Evolutionary conservation across 2,329 filamentous ascomycete genomes (phyloP).

Genomic region (Xylariaceae sp.): DNA sequence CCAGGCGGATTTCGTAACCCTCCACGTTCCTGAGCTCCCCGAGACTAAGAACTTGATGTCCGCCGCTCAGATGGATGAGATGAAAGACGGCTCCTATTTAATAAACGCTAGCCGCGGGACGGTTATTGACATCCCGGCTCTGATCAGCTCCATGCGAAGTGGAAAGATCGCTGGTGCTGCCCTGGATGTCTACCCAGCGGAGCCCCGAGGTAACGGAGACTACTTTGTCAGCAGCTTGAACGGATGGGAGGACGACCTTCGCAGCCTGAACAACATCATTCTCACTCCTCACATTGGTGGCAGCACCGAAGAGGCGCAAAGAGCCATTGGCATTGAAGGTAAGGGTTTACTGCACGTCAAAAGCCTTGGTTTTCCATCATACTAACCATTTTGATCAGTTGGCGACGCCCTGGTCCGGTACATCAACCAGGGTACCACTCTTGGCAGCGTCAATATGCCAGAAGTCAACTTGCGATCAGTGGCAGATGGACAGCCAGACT

Average conservation of each 20-base stretch:
- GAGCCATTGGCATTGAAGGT: conserved; percentile 88
- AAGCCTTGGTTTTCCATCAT: conserved; percentile 3
- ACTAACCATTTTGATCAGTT: conserved; percentile 48
- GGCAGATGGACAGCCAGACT: conserved; percentile 83
- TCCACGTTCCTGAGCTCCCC: conserved; percentile 88
- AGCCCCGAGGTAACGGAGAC: conserved; percentile 90
- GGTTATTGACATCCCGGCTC: conserved; percentile 88
- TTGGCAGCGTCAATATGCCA: conserved; percentile 95
- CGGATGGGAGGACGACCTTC: conserved; percentile 79
- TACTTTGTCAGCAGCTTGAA: conserved; percentile 89
- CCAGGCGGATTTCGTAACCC: conserved; percentile 85
- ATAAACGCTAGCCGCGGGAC: conserved; percentile 95
- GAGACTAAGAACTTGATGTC: conserved; percentile 94
- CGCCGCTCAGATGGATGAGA: conserved; percentile 72
- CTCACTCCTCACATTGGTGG: conserved; percentile 96
- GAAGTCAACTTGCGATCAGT: conserved; percentile 88
- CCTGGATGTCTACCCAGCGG: conserved; percentile 93
- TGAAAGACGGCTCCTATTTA: conserved; percentile 90
- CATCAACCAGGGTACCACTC: conserved; percentile 89
- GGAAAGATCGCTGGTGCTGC: conserved; percentile 91
- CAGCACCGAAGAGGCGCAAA: conserved; percentile 95
- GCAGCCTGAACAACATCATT: conserved; percentile 85
- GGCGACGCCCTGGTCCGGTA: conserved; percentile 84
- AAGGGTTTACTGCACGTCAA: conserved; percentile 13
- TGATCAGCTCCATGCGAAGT: conserved; percentile 80